These are phyloP conservation scores for Mortierella sp. DNA, from an alignment of 371 early-diverging fungal genomes.

Conservation along the genomic window DNA sequence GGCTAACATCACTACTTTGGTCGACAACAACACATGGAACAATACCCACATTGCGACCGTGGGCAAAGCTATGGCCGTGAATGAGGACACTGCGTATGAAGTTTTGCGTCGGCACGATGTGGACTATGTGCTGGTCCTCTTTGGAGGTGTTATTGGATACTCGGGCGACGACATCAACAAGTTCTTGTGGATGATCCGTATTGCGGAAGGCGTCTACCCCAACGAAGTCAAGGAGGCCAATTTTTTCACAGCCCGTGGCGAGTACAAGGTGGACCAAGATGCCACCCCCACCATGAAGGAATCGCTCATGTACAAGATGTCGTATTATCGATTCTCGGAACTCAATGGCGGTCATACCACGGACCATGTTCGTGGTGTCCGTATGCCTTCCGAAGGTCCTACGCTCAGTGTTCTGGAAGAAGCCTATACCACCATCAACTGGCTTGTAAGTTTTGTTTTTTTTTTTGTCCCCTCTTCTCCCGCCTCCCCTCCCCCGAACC, in stretches of 20 bases:
- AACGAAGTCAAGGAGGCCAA: constrained; percentile 87
- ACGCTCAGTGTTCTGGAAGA: constrained; percentile 90
- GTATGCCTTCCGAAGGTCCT: constrained; percentile 80
- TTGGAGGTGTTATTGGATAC: constrained; percentile 96
- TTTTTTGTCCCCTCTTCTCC: too few species aligned
- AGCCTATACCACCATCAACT: constrained; percentile 89
- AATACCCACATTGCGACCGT: constrained; percentile 99
- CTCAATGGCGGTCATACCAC: constrained; percentile 81
- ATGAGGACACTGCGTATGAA: constrained; percentile 92
- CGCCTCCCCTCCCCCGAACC: too few species aligned
- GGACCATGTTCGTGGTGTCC: constrained; percentile 91
- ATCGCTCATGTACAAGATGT: constrained; percentile 96
- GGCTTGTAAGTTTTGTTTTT: constrained; percentile 63
- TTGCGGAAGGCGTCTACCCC: constrained; percentile 97
- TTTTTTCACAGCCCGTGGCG: constrained; percentile 91
- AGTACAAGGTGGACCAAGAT: constrained; percentile 92
- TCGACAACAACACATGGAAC: constrained; percentile 99
- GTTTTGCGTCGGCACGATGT: constrained; percentile 94
- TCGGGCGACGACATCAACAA: constrained; percentile 99
- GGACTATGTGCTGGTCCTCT: constrained; percentile 95
- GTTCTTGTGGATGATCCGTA: constrained; percentile 99
- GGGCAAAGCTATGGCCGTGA: constrained; percentile 92
- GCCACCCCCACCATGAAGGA: constrained; percentile 92
- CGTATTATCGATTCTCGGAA: constrained; percentile 94
- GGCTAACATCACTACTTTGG: constrained; percentile 96